Base-by-base conservation (phyloP, 2,329 filamentous ascomycete genomes). In the Alternaria alternata region DNA sequence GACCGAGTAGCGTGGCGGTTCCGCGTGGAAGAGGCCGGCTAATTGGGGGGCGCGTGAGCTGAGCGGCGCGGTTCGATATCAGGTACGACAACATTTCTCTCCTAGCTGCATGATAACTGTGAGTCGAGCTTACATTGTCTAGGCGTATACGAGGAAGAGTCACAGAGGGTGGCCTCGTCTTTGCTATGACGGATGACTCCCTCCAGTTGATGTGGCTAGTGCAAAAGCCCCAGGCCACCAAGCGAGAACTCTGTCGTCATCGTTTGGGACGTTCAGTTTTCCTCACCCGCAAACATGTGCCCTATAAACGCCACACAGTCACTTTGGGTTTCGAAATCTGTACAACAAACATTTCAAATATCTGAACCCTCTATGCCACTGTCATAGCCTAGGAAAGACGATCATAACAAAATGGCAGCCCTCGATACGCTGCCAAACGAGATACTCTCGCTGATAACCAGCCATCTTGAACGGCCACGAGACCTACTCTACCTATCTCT, bases 341-440 rank as follows among this genome's bases (percentile, higher is more conserved):
- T 3, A 32, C 8, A 12, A 26, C 24, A 24, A 16, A n/a, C 34
- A 51, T 14, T 22, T 18, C 4, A 14, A 16, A 46, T 30, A 30
- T 34, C 34, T 18, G 7, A 16, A 7, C 34, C 3, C 1, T 24
- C 12, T 12, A 12, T 11, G 20, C 12, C 52, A 12, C 28, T 28
- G 2, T 39, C 11, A 51, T n/a, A 49, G 12, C 5, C 8, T 14
- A 2, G 18, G 16, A 20, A 7, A 30, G 11, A 20, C 28, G 30
- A 38, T 36, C 22, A 26, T 44, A 14, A 20, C 20, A 55, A 22
- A 24, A 75, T 73, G 71, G 62, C 67, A 49, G 59, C 62, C 8
- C 68, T 77, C 48, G 62, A 65, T 36, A 62, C 59, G 16, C 66
- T 78, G 20, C 75, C 75, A 8, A 75, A 75, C 51, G 75, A 78